phyloP scores from a whole-genome alignment of 2,329 filamentous ascomycete species.

The Coniochaeta hoffmannii region DNA sequence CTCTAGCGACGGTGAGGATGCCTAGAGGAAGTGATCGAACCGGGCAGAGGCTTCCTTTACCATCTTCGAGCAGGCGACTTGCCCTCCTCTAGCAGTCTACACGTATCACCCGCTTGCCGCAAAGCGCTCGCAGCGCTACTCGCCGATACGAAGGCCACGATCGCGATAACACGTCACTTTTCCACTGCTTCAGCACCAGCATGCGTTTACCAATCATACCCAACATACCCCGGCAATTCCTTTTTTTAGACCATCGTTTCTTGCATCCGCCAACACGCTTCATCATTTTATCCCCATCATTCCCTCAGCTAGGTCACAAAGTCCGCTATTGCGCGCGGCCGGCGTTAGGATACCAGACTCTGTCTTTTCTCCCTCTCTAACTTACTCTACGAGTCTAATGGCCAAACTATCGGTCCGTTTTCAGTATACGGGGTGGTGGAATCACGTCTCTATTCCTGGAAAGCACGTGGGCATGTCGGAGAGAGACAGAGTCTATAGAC shows the following conservation, averaged over 20 bases:
- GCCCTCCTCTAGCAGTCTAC: too few relatives aligned
- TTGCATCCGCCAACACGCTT: not conserved
- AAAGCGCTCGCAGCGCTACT: too few relatives aligned
- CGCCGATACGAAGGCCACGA: constrained; percentile 5
- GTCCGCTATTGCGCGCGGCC: not conserved
- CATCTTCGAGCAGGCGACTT: not conserved
- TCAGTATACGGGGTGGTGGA: too few relatives aligned
- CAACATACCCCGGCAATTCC: too few relatives aligned
- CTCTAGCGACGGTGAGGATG: constrained; percentile 52
- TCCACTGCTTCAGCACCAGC: constrained; percentile 6
- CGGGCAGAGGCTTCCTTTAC: too few relatives aligned
- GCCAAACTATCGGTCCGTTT: too few relatives aligned
- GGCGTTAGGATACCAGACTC: not conserved
- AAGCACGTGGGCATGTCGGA: too few relatives aligned
- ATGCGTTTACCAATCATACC: not conserved
- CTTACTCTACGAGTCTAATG: too few relatives aligned
- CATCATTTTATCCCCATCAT: not conserved
- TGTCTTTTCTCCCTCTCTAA: too few relatives aligned
- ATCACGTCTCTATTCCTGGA: too few relatives aligned
- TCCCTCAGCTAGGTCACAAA: not conserved
- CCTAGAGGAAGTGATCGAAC: too few relatives aligned
- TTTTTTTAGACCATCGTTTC: not conserved
- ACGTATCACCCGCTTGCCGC: too few relatives aligned
- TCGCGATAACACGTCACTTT: constrained; percentile 4
- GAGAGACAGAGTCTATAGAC: not conserved